Conservation (phyloP, 768 basidiomycete species). For the Naganishia friedmannii region DNA sequence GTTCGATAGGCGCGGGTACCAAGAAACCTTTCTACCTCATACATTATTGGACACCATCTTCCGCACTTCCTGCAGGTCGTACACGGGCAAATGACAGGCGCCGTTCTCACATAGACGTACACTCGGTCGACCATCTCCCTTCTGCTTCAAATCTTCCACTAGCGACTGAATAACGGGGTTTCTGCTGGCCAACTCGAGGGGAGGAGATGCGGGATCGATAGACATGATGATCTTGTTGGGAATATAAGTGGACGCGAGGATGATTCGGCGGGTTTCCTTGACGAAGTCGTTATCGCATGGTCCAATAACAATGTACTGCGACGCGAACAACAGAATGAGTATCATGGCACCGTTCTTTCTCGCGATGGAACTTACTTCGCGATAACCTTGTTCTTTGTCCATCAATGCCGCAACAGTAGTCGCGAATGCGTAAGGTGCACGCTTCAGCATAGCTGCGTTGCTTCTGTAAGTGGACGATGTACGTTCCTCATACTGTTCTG, state of each 20-base stretch:
- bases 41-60: slow-evolving; percentile 13
- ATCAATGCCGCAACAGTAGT: slow-evolving; percentile 37
- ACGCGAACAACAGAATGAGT: neutral
- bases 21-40: neutral
- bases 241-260: slow-evolving; percentile 64
- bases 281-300: slow-evolving; percentile 52
- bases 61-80: slow-evolving; percentile 35
- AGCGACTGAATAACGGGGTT: slow-evolving; percentile 39
- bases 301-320: slow-evolving; percentile 41
- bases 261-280: slow-evolving; percentile 63
- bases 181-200: slow-evolving; percentile 31
- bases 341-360: neutral
- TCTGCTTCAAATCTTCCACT: slow-evolving; percentile 29
- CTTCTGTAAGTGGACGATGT: slow-evolving; percentile 30
- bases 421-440: slow-evolving; percentile 41
- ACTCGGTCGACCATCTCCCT: slow-evolving; percentile 14
- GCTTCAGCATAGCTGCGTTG: slow-evolving; percentile 39
- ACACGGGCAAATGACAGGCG: slow-evolving; percentile 39
- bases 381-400: slow-evolving; percentile 40
- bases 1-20: neutral
- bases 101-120: slow-evolving; percentile 41
- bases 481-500: slow-evolving; percentile 35
- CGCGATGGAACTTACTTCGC: slow-evolving; percentile 35
- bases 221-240: slow-evolving; percentile 68
- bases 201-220: slow-evolving; percentile 49